Evolutionary conservation across 768 basidiomycete species (phyloP).

Genomic region (Symmetrospora coprosmae): DNA sequence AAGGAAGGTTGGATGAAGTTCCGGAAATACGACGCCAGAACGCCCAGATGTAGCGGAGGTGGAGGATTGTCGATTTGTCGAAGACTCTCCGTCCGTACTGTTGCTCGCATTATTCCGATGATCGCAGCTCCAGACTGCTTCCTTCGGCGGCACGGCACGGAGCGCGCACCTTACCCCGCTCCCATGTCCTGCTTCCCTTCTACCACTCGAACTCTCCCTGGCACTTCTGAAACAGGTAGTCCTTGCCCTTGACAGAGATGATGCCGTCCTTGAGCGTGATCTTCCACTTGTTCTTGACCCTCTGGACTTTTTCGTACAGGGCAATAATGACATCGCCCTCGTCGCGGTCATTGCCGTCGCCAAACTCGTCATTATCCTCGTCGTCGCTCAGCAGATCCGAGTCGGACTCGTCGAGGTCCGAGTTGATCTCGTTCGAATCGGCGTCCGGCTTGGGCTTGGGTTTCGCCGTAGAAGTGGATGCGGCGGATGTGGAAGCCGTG

Average conservation of each 20-base stretch:
- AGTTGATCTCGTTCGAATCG: slow-evolving; percentile 70
- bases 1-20: too few species aligned
- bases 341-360: slow-evolving; percentile 39
- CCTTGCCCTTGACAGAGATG: slow-evolving; percentile 90
- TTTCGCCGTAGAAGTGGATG: slow-evolving; percentile 20
- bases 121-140: too few species aligned
- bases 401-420: slow-evolving; percentile 81
- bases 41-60: not conserved
- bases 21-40: not conserved
- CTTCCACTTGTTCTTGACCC: slow-evolving; percentile 99
- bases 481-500: too few species aligned
- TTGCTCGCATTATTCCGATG: too few species aligned
- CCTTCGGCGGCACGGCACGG: too few species aligned
- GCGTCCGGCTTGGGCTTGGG: slow-evolving; percentile 25
- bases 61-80: too few species aligned
- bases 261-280: slow-evolving; percentile 88
- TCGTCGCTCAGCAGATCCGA: slow-evolving; percentile 73
- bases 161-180: too few species aligned
- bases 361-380: slow-evolving; percentile 61
- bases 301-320: slow-evolving; percentile 86
- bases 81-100: too few species aligned
- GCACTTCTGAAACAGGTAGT: slow-evolving; percentile 94
- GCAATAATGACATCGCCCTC: slow-evolving; percentile 89
- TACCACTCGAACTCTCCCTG: slow-evolving; percentile 45
- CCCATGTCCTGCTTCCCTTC: too few species aligned